These are phyloP conservation scores for Yamadazyma membranifaciens DNA, from an alignment of 1,139 yeast genomes.

Conservation along the genomic window DNA sequence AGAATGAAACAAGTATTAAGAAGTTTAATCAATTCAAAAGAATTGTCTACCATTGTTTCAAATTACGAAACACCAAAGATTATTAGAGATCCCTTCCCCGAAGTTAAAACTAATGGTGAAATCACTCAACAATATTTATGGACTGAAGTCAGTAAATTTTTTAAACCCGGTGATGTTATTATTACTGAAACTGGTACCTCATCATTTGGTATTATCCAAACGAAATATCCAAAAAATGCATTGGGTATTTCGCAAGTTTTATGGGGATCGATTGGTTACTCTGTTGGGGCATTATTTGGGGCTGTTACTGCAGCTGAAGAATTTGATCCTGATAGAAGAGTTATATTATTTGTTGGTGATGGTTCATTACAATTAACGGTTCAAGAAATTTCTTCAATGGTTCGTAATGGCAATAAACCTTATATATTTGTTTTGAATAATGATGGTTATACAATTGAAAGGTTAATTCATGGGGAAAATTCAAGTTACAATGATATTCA, in stretches of 20 bases:
- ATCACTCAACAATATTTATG: conserved; percentile 38
- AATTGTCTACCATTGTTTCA: conserved; percentile 16
- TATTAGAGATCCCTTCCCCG: conserved; percentile 18
- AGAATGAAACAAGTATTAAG: conserved; percentile 35
- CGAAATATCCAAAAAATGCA: conserved; percentile 33
- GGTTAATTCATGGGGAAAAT: conserved; percentile 36
- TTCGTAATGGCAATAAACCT: conserved; percentile 28
- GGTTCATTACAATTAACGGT: conserved; percentile 45
- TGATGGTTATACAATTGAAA: conserved; percentile 40
- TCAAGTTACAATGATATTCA: conserved; percentile 39
- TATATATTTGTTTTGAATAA: conserved; percentile 40
- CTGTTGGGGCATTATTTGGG: conserved; percentile 83
- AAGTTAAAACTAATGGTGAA: conserved; percentile 10
- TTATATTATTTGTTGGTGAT: conserved; percentile 39
- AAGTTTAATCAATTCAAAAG: conserved; percentile 16
- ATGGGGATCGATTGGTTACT: conserved; percentile 89
- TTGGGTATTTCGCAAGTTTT: conserved; percentile 40
- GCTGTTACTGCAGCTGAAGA: conserved; percentile 59
- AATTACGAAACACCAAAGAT: conserved; percentile 18
- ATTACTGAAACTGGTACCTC: conserved; percentile 42
- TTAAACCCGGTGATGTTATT: conserved; percentile 35
- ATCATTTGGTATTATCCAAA: conserved; percentile 41
- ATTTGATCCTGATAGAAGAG: conserved; percentile 31
- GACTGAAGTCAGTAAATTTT: conserved; percentile 32
- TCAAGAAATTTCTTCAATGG: conserved; percentile 42